These are phyloP conservation scores for Moringa oleifera DNA, from an alignment of 345 rosid genomes.

Conservation along the genomic window DNA sequence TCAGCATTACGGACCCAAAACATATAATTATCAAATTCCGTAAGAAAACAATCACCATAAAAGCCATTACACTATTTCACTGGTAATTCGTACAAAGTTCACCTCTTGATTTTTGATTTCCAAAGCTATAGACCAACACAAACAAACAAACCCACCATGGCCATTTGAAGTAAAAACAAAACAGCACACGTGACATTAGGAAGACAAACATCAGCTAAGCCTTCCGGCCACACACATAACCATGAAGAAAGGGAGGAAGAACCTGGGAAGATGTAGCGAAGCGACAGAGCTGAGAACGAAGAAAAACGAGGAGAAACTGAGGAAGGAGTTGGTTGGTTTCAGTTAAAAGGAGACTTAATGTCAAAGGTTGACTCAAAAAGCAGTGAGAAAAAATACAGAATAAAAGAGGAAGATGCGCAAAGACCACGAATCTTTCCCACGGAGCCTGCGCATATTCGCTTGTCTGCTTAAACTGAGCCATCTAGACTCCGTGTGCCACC, in stretches of 20 bases:
- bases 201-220: too few relatives aligned
- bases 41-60: too few relatives aligned
- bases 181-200: too few relatives aligned
- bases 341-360: background rate
- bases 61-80: too few relatives aligned
- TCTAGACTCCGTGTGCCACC: background rate
- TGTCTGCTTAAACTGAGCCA: background rate
- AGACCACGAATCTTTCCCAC: conserved; percentile 17
- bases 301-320: background rate
- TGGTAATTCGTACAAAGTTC: too few relatives aligned
- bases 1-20: too few relatives aligned
- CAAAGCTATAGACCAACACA: too few relatives aligned
- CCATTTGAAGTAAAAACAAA: too few relatives aligned
- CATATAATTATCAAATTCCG: too few relatives aligned
- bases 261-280: conserved; percentile 1
- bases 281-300: background rate
- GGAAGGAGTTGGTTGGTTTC: background rate
- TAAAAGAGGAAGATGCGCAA: conserved; percentile 14
- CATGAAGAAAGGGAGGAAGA: background rate
- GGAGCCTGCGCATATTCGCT: conserved; percentile 14
- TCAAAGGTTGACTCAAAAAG: background rate
- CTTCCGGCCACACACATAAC: too few relatives aligned
- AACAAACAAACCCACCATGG: too few relatives aligned
- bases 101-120: too few relatives aligned
- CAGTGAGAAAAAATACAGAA: background rate